phyloP scores from a whole-genome alignment of 495 filamentous ascomycete species.

The Cudoniella acicularis region DNA sequence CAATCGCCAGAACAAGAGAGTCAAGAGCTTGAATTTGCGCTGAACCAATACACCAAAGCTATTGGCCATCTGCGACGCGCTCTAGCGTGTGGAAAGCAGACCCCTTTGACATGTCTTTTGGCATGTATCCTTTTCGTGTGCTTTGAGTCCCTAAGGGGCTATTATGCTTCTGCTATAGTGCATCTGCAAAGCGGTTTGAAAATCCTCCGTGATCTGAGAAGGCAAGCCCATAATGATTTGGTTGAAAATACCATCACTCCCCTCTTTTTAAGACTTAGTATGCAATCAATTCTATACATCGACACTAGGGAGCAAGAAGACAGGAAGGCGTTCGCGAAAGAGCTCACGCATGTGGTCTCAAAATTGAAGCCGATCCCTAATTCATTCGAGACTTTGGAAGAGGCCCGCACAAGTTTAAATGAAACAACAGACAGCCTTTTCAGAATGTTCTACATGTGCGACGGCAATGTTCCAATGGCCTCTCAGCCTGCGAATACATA shows the following conservation, averaged over 20 bases:
- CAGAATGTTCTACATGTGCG: constrained; percentile 14
- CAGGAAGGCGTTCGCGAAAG: constrained; percentile 1
- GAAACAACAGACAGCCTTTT: constrained; percentile 14
- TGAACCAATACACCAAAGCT: constrained; percentile 22
- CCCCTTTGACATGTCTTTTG: constrained; percentile 15
- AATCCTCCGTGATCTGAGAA: constrained; percentile 17
- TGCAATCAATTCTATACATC: constrained; percentile 22
- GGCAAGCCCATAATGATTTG: neutral
- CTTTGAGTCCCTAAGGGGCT: constrained; percentile 20
- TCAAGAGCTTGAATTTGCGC: constrained; percentile 2
- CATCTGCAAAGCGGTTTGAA: constrained; percentile 23
- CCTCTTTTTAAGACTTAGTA: constrained; percentile 12
- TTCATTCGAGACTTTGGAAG: constrained; percentile 15
- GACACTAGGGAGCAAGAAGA: constrained; percentile 10
- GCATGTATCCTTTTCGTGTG: constrained; percentile 22
- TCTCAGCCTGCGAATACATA: neutral
- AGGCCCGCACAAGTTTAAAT: constrained; percentile 12
- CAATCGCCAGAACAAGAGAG: neutral
- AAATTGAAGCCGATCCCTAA: constrained; percentile 6
- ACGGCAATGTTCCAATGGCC: constrained; percentile 9
- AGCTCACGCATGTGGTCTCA: neutral
- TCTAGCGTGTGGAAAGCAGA: constrained; percentile 5
- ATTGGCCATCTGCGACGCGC: constrained; percentile 14
- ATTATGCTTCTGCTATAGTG: constrained; percentile 19
- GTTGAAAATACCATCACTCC: constrained; percentile 13